Conservation (phyloP, 148 eudicot species). For the Amaranthus hypochondriacus region DNA sequence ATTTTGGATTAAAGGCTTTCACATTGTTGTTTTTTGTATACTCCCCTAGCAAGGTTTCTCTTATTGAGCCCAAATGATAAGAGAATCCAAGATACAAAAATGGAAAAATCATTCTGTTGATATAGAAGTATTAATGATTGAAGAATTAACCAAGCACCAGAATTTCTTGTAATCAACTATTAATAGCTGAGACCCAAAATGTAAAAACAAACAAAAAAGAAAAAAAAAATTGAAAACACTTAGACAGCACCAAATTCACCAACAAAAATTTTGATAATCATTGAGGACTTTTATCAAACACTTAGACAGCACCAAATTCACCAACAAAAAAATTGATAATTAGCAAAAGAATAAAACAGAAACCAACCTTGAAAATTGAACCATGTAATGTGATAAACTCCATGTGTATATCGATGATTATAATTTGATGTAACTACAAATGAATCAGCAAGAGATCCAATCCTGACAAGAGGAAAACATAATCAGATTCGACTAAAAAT, state of each 20-base stretch:
- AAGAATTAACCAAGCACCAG: background rate
- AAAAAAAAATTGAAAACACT: background rate
- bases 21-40: no score
- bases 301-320: conserved; percentile 17
- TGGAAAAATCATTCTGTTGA: no score
- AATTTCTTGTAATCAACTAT: background rate
- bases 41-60: no score
- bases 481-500: background rate
- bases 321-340: background rate
- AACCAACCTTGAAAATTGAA: conserved; percentile 29
- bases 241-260: background rate
- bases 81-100: no score
- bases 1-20: no score
- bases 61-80: no score
- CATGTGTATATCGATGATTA: background rate
- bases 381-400: conserved; percentile 2
- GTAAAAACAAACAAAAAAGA: background rate
- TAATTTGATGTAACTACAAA: conserved; percentile 11
- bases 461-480: conserved; percentile 12
- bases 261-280: background rate
- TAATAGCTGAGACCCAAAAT: background rate
- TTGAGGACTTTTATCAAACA: conserved; percentile 52
- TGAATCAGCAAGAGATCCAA: conserved; percentile 1
- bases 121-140: background rate
- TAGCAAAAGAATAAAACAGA: background rate